These are phyloP conservation scores for Rhodamnia argentea DNA, from an alignment of 345 rosid species.

Conservation along the genomic window DNA sequence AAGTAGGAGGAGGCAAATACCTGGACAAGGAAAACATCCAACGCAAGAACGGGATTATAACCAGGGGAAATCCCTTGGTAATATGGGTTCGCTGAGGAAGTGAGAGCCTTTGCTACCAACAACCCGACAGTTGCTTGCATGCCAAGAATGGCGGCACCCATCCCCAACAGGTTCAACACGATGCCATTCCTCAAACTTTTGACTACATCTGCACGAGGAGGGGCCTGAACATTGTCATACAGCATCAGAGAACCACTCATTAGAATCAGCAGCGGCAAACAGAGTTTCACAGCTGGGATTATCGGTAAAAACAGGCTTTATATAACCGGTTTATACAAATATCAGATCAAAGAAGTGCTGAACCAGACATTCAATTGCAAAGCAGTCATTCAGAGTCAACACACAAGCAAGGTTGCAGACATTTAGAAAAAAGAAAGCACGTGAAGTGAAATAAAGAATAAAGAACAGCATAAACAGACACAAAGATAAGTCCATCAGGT, in stretches of 20 bases:
- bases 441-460: neutral
- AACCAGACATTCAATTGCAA: neutral
- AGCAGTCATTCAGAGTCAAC: neutral
- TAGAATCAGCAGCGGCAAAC: neutral
- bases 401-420: neutral
- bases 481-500: neutral
- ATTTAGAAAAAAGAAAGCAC: neutral
- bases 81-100: conserved; percentile 80
- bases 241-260: neutral
- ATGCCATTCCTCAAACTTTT: conserved; percentile 85
- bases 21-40: conserved; percentile 98
- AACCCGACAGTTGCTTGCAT: conserved; percentile 94
- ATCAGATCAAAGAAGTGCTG: neutral
- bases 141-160: conserved; percentile 93
- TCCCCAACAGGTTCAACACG: conserved; percentile 66
- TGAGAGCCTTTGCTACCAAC: conserved; percentile 88
- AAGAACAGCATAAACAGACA: neutral
- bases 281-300: neutral
- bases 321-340: neutral
- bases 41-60: conserved; percentile 73
- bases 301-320: neutral
- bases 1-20: conserved; percentile 14
- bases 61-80: conserved; percentile 84
- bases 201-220: conserved; percentile 95
- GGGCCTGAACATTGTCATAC: conserved; percentile 46